Base-by-base conservation (phyloP, 1,139 yeast genomes). In the Pichia sp. region DNA sequence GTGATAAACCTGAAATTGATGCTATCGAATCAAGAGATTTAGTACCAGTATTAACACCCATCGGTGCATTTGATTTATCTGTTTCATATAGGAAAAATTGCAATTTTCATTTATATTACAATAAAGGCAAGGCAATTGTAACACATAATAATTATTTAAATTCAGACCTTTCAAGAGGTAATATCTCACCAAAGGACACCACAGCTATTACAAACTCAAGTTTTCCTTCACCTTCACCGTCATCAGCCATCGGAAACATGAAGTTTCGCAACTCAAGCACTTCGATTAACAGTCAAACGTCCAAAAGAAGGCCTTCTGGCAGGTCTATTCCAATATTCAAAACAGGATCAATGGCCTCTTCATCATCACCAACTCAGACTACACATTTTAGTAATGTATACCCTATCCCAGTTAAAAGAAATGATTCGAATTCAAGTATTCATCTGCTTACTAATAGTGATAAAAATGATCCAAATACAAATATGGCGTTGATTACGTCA, bases 21-120 rank as follows among this genome's bases (percentile, higher is more conserved):
- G 26, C 34, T 11, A 44, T 51, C 3, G 46, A 45, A 40, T 55
- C 61, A 4, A 54, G 50, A 57, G 71, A 71, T 47, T 76, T 92
- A 47, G 73, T 76, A 10, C 86, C 94, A 0, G 77, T 92, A 3
- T 72, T 74, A 46, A 87, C 96, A 0, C 79, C 85, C 12, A 68
- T 78, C 39, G 98, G 98, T 0, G 68, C 82, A 2, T 64, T 92
- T 41, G 73, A 79, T 51, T 73, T 87, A 9, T 78, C 94, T 0
- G 90, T 87, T 1, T 84, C 94, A 6, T 90, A 84, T 59, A 73
- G 98, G 48, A 72, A 70, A 35, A 85, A 87, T 57, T 73, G 79
- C 49, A 74, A 78, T 44, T 92, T 90, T 63, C 68, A 73, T 35
- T 68, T 87, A 20, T 23, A 35, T 23, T 1, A 33, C 6, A 24